phyloP scores from a whole-genome alignment of 2,329 filamentous ascomycete genomes.

The Sporothrix brasiliensis region DNA sequence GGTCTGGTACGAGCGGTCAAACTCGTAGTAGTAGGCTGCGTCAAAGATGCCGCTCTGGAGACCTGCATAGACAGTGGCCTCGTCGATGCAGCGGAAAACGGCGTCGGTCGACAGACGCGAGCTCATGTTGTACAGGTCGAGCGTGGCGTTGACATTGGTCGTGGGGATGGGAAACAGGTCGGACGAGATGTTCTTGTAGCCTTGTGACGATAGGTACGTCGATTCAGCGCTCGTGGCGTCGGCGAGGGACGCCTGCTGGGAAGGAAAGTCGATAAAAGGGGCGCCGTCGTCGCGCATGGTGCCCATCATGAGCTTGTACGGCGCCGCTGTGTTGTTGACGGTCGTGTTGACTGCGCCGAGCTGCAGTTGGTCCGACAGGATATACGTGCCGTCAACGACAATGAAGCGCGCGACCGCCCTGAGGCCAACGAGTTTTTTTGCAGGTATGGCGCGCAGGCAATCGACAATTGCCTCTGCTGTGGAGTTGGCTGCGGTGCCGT shows the following conservation, averaged over 20 bases:
- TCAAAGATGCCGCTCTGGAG: conserved; percentile 50
- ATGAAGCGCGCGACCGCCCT: conserved; percentile 53
- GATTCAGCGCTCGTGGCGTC: conserved; percentile 37
- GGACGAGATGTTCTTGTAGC: conserved; percentile 43
- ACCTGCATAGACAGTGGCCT: conserved; percentile 59
- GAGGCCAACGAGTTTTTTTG: conserved; percentile 47
- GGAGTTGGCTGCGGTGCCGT: conserved; percentile 45
- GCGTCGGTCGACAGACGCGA: conserved; percentile 60
- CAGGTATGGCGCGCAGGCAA: conserved; percentile 55
- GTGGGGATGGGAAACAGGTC: conserved; percentile 55
- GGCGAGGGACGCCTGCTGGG: conserved; percentile 35
- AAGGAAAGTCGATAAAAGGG: conserved; percentile 55
- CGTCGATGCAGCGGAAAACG: conserved; percentile 62
- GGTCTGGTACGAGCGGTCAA: conserved; percentile 58
- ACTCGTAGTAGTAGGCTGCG: conserved; percentile 61
- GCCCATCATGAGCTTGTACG: conserved; percentile 60
- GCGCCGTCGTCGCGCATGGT: conserved; percentile 58
- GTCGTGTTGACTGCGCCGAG: conserved; percentile 44
- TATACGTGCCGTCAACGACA: conserved; percentile 61
- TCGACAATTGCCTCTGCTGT: conserved; percentile 47
- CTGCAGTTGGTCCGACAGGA: conserved; percentile 52
- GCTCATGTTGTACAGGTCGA: conserved; percentile 59
- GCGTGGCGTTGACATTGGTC: conserved; percentile 49
- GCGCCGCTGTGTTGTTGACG: conserved; percentile 51
- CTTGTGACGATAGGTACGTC: conserved; percentile 43